Percentiles rank a stretch among this genome's conserved stretches.
Evolutionary conservation across 176 grass and related monocot species (phyloP).

Genomic region (Oropetium thomaeum): DNA sequence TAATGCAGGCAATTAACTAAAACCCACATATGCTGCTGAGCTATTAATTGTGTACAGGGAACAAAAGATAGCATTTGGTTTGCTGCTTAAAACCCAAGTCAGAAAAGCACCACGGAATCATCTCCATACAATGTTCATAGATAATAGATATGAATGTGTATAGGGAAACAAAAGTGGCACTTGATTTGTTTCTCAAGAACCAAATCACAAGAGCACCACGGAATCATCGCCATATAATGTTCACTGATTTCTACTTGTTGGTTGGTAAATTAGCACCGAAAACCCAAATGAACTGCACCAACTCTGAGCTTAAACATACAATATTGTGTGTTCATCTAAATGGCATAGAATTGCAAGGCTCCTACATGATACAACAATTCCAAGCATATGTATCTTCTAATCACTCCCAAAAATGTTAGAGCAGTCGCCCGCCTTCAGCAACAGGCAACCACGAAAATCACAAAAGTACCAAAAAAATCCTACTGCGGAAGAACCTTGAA

Average conservation of each 20-base stretch:
- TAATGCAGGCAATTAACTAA: neutral
- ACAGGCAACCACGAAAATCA: neutral
- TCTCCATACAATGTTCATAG: neutral
- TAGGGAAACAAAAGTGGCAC: neutral
- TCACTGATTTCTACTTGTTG: neutral
- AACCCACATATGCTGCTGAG: neutral
- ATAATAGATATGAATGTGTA: neutral
- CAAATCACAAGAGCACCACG: neutral
- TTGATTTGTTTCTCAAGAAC: neutral
- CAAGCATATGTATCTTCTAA: neutral
- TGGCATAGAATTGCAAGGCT: neutral
- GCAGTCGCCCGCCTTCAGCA: neutral
- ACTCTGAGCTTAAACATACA: neutral
- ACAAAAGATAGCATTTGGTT: neutral
- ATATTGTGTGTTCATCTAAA: neutral
- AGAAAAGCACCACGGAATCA: neutral
- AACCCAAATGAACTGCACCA: neutral
- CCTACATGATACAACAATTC: neutral
- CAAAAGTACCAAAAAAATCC: constrained; percentile 8
- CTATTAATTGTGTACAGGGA: neutral
- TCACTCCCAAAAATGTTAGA: neutral
- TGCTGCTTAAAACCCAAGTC: neutral
- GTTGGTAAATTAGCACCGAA: neutral
- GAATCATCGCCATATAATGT: neutral
- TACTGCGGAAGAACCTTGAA: neutral